Conservation (phyloP, 345 rosid species). For the Sonneratia caseolaris region DNA sequence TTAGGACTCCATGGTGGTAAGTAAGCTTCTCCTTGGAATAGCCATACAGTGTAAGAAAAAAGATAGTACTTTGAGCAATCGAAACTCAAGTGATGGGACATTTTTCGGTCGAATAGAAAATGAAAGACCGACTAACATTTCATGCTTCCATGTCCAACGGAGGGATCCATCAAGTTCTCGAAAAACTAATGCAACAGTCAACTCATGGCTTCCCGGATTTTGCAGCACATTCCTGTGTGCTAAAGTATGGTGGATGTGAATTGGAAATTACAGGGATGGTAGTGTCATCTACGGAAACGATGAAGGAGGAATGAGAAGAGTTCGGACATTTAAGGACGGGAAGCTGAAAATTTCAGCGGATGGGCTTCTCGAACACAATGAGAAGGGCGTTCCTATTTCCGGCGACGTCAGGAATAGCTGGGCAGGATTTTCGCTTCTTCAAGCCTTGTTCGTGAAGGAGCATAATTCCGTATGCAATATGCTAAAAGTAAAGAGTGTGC, state of each 20-base stretch:
- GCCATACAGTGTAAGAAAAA: no score
- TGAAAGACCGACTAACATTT: no score
- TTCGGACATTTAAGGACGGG: slow-evolving; percentile 63
- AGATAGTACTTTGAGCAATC: no score
- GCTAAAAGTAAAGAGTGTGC: slow-evolving; percentile 41
- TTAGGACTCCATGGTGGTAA: slow-evolving; percentile 83
- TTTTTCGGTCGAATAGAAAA: no score
- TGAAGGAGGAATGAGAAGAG: slow-evolving; percentile 49
- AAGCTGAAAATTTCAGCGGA: slow-evolving; percentile 44
- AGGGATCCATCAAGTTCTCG: no score
- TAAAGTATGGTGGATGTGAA: neutral
- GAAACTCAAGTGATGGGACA: no score
- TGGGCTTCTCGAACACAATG: slow-evolving; percentile 49
- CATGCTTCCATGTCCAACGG: no score
- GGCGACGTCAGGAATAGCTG: slow-evolving; percentile 73
- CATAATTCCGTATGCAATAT: slow-evolving; percentile 58
- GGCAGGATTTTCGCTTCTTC: slow-evolving; percentile 69
- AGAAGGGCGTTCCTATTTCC: slow-evolving; percentile 54
- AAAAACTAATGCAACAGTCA: no score
- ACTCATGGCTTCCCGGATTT: neutral
- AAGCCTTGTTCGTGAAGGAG: slow-evolving; percentile 61
- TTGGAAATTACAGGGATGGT: slow-evolving; percentile 42
- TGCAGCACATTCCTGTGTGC: neutral
- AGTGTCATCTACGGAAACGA: slow-evolving; percentile 70
- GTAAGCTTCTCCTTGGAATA: neutral